Evolutionary conservation across 306 rosid species (phyloP), one percentile per base, ranked within the genome.

Genomic region (Lotus japonicus): DNA sequence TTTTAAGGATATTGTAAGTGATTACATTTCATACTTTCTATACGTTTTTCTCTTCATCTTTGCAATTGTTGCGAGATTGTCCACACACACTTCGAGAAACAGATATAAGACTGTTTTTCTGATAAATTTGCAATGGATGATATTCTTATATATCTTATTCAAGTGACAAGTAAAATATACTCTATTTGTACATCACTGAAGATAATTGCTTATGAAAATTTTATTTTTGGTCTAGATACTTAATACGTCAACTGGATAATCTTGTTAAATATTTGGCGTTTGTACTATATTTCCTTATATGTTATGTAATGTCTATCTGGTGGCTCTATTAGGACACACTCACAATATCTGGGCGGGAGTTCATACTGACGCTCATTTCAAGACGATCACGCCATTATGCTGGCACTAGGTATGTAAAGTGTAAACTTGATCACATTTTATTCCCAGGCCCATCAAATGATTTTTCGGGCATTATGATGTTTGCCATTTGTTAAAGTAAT

Each of bases 311-410:
- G 17, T 65, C 58, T 58, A 50, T 57, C 21, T 64, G 69, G 36
- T 65, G 75, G 55, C 53, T 67, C 16, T 9, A 46, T 67, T 16
- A 91, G 97, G 92, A 82, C 56, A 84, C 82, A 35, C 91, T 91
- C 70, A 66, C 82, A 35, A 61, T 80, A 64, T 81, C 86, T 55
- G 91, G 88, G 13, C 80, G 81, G 64, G 77, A 85, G 71, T 80
- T 91, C 77, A 85, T 80, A 60, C 76, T 88, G 68, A 88, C 88
- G 67, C 88, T 91, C 77, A 89, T 91, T 84, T 89, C 94, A 41
- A 88, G 97, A 60, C 91, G 97, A 11, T 91, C 97, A 23, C 97
- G 97, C 17, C 96, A 86, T 73, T 91, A 80, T 84, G 97, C 96
- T 65, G 97, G 97, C 76, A 91, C 97, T 69, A 87, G 97, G 97